Evolutionary conservation across 805 yeast genomes (phyloP), one percentile per base, ranked within the genome.

Genomic region (Nakazawaea ishiwadae): DNA sequence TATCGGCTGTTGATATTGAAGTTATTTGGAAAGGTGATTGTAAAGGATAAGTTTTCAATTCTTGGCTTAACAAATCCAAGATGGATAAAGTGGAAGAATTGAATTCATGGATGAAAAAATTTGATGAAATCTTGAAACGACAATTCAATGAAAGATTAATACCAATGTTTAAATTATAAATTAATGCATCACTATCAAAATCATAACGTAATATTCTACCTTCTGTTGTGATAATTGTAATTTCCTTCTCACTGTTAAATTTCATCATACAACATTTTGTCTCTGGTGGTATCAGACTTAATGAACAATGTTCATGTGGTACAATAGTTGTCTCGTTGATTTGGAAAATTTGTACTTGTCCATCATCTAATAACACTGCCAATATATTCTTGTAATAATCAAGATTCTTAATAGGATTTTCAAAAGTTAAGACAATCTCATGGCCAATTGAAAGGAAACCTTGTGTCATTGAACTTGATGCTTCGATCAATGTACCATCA

Each of bases 181-280:
- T 27, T 12, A 37, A 16, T 9, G 15, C 15, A 28, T 37, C 41
- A 6, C 14, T 16, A 5, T 6, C 19, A n/a, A 21, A 27, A 28
- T 37, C 45, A 19, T 42, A 42, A 4, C 38, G 16, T 17, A 36
- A 14, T 4, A 42, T 9, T 11, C 34, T 15, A 3, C 45, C 39
- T 2, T 31, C 30, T 11, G 20, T 7, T 1, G 44, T 17, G 8
- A 40, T n/a, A n/a, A 40, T 19, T 11, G 39, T 35, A 11, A 40
- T 17, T 14, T 40, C 39, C 8, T 14, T 29, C 24, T 16, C 7
- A n/a, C 12, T 27, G 17, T 17, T 23, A 18, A 40, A 34, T 28
- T 40, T 33, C 11, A 33, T 9, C 9, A 12, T 15, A 8, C 14
- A 14, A 11, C 18, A 5, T 15, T 19, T 6, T 9, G 24, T 23